Conservation (phyloP, 208 protist species). For the Tritrichomonas musculus region DNA sequence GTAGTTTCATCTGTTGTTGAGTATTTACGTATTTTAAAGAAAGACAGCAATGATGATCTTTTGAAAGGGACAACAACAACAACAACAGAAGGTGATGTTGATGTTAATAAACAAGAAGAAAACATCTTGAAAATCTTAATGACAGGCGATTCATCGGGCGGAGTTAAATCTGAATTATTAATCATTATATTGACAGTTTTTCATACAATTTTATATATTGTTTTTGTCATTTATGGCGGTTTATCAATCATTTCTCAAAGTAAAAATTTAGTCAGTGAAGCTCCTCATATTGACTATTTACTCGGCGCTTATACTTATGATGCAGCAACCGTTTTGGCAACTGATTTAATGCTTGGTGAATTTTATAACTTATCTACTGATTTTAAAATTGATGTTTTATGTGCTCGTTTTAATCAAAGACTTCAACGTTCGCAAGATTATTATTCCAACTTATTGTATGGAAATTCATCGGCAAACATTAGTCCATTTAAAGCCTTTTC, state of each 20-base stretch:
- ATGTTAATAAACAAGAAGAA: neutral
- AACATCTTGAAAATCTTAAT: neutral
- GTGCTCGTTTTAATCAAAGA: too few relatives aligned
- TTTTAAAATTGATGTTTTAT: too few relatives aligned
- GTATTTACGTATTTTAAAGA: neutral
- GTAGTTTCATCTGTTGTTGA: neutral
- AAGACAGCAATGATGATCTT: neutral
- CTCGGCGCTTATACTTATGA: neutral
- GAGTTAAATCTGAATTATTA: neutral
- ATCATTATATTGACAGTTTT: neutral
- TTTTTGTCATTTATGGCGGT: neutral
- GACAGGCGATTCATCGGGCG: neutral
- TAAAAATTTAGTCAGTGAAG: neutral
- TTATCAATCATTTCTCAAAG: too few relatives aligned
- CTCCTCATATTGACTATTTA: neutral
- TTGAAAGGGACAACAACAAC: too few relatives aligned
- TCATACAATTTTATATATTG: neutral
- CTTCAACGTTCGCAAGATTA: too few relatives aligned
- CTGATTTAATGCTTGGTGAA: too few relatives aligned
- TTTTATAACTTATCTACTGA: too few relatives aligned
- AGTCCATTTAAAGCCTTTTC: neutral
- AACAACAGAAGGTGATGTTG: neutral
- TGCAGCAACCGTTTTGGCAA: too few relatives aligned
- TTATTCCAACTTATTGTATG: neutral
- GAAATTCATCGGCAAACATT: neutral